Evolutionary conservation across 1,284 basidiomycete genomes (phyloP).

Genomic region (Albatrellus sp.): DNA sequence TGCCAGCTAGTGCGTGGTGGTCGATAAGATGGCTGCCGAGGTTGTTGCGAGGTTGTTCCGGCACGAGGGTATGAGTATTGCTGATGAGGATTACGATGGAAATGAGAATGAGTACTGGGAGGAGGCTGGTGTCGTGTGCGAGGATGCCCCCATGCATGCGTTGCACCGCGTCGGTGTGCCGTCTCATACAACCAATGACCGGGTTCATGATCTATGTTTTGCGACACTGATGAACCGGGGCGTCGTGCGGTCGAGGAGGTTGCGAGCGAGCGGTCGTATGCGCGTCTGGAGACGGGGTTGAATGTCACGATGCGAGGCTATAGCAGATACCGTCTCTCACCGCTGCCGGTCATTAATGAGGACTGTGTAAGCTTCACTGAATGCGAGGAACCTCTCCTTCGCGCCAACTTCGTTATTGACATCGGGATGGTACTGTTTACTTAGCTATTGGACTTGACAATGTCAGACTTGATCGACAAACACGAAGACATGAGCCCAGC

Average conservation of each 20-base stretch:
- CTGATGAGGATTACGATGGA: conserved; percentile 5
- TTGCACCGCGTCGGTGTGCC: conserved; percentile 21
- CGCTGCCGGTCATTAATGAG: conserved; percentile 34
- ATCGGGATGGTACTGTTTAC: conserved; percentile 38
- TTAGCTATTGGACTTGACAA: conserved; percentile 23
- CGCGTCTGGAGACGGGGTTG: conserved; percentile 15
- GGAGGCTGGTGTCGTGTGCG: conserved; percentile 12
- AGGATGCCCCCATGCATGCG: conserved; percentile 26
- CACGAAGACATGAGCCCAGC: neutral
- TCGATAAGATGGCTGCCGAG: conserved; percentile 1
- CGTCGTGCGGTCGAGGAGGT: neutral
- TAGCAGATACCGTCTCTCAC: conserved; percentile 16
- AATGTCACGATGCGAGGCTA: neutral
- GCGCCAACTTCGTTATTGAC: conserved; percentile 26
- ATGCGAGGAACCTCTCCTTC: conserved; percentile 29
- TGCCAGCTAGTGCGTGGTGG: conserved; percentile 11
- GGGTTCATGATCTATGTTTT: conserved; percentile 7
- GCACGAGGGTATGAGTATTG: no score
- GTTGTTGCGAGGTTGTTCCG: conserved; percentile 13
- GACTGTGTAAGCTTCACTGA: conserved; percentile 36
- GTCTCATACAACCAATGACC: conserved; percentile 15
- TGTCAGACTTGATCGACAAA: neutral
- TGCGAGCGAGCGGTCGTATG: conserved; percentile 22
- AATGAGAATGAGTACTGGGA: conserved; percentile 5
- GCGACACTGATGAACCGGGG: conserved; percentile 4